Percentiles rank a stretch among this genome's conserved stretches.
Evolutionary conservation across 345 rosid genomes (phyloP).

Genomic region (Mallotus nudiflorus): DNA sequence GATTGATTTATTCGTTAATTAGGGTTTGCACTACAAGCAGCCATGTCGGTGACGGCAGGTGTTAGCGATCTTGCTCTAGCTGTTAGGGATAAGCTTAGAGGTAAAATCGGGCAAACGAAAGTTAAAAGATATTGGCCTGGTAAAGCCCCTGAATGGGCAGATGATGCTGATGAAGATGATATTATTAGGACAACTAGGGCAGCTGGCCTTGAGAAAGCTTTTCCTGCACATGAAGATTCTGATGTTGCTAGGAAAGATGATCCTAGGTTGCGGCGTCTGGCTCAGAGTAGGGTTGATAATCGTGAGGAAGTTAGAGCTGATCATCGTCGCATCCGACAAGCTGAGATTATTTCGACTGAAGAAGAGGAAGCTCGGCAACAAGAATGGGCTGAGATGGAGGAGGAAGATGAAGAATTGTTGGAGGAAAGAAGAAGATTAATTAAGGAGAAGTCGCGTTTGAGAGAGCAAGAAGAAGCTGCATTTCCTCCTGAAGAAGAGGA

Average conservation of each 20-base stretch:
- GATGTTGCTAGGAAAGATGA: constrained; percentile 51
- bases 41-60: constrained; percentile 78
- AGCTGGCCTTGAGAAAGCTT: constrained; percentile 54
- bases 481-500: constrained; percentile 61
- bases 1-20: too few relatives aligned
- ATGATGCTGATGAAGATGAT: constrained; percentile 60
- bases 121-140: constrained; percentile 84
- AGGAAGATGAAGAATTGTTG: constrained; percentile 61
- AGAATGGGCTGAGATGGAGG: constrained; percentile 56
- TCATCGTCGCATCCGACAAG: constrained; percentile 60
- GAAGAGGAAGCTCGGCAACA: constrained; percentile 55
- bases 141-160: constrained; percentile 77
- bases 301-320: constrained; percentile 72
- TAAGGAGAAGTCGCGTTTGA: constrained; percentile 48
- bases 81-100: constrained; percentile 63
- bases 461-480: constrained; percentile 54
- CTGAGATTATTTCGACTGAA: constrained; percentile 61
- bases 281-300: constrained; percentile 54
- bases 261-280: constrained; percentile 70
- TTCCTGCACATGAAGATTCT: constrained; percentile 42
- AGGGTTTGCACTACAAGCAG: neutral
- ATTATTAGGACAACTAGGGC: constrained; percentile 54
- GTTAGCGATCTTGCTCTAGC: constrained; percentile 63
- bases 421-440: constrained; percentile 59
- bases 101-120: constrained; percentile 65